Conservation (phyloP, 495 filamentous ascomycete species). For the Aspergillus mulundensis region DNA sequence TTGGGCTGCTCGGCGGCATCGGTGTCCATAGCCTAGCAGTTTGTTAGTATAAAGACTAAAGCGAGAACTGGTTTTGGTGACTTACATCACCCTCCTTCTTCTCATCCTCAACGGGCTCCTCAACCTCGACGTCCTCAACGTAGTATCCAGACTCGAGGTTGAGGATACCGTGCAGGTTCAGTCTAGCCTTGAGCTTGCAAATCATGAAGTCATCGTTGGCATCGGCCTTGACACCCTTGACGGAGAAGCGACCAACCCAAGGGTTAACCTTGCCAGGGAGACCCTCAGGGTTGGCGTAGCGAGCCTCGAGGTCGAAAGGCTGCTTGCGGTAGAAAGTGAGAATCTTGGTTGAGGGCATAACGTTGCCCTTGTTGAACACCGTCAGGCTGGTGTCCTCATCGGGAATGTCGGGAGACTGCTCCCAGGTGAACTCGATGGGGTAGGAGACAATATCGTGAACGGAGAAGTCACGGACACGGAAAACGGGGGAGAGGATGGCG, state of each 20-base stretch:
- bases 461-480: constrained; percentile 97
- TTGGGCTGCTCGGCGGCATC: constrained; percentile 72
- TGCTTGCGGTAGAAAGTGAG: constrained; percentile 99
- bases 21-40: constrained; percentile 83
- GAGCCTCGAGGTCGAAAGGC: constrained; percentile 92
- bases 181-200: constrained; percentile 97
- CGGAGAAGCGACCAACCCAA: constrained; percentile 94
- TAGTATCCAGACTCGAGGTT: constrained; percentile 98
- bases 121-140: constrained; percentile 96
- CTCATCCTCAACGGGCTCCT: constrained; percentile 77
- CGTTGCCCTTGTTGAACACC: constrained; percentile 96
- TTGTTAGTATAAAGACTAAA: constrained; percentile 12
- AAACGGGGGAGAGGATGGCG: constrained; percentile 94
- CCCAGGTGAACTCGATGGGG: constrained; percentile 99
- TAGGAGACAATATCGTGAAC: constrained; percentile 97
- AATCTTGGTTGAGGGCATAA: constrained; percentile 98
- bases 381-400: constrained; percentile 97
- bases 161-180: constrained; percentile 94
- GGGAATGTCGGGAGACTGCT: constrained; percentile 96
- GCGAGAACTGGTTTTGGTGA: constrained; percentile 17
- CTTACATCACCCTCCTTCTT: constrained; percentile 62
- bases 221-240: constrained; percentile 84
- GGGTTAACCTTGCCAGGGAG: constrained; percentile 91
- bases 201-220: constrained; percentile 95
- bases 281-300: constrained; percentile 78